Evolutionary conservation across 352 stramenopile genomes (phyloP).

Genomic region (Globisporangium cylindrosporum): DNA sequence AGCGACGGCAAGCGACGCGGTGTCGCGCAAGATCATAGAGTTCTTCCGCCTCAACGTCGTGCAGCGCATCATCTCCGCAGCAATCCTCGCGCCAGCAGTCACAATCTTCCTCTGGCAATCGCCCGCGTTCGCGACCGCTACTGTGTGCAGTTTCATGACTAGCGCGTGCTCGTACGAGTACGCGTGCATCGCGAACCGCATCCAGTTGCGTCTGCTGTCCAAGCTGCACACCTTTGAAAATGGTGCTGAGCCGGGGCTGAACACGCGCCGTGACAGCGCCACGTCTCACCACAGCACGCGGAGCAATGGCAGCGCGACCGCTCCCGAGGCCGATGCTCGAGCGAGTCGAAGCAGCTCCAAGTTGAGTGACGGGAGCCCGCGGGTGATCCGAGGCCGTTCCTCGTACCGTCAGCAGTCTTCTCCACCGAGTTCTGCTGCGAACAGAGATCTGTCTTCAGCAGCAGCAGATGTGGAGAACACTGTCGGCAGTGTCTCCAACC

Average conservation of each 20-base stretch:
- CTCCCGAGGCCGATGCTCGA: conserved; percentile 2
- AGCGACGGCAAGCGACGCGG: background rate
- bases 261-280: conserved; percentile 17
- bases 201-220: conserved; percentile 47
- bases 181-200: conserved; percentile 65
- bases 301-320: conserved; percentile 20
- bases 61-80: conserved; percentile 62
- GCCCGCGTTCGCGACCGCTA: conserved; percentile 59
- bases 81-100: conserved; percentile 54
- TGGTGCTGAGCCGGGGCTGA: background rate
- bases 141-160: conserved; percentile 62
- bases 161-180: conserved; percentile 75
- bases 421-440: background rate
- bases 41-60: conserved; percentile 48
- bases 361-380: background rate
- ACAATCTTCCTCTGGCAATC: conserved; percentile 79
- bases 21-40: background rate
- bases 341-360: conserved; percentile 4
- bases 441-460: background rate
- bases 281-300: conserved; percentile 30
- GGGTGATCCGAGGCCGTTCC: background rate
- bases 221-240: conserved; percentile 29
- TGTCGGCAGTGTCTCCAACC: conserved; percentile 7
- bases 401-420: background rate
- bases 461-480: background rate